These are phyloP conservation scores for Podospora australis DNA, from an alignment of 495 filamentous ascomycete species.

Conservation along the genomic window DNA sequence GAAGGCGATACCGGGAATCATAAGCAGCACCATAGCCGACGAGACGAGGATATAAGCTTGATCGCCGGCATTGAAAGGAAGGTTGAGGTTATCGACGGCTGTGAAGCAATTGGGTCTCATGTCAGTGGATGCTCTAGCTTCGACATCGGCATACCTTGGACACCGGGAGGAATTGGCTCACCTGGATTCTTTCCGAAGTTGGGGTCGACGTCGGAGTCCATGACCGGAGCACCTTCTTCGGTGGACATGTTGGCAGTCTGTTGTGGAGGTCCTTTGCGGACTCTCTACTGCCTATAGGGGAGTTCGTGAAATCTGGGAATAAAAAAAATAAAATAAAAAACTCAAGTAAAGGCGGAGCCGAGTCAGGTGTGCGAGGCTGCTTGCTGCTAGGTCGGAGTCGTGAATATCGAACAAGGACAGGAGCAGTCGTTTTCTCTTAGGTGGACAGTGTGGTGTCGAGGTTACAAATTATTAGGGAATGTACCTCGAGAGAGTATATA, in stretches of 20 bases:
- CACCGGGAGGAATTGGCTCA: constrained; percentile 5
- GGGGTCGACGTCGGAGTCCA: too few species aligned
- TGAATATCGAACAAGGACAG: too few species aligned
- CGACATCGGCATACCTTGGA: neutral
- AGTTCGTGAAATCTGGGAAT: neutral
- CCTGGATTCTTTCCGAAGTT: constrained; percentile 7
- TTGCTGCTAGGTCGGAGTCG: too few species aligned
- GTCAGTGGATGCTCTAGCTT: neutral
- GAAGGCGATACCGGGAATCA: constrained; percentile 93
- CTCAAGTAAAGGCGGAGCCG: too few species aligned
- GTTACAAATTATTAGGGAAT: neutral
- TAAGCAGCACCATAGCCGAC: constrained; percentile 91
- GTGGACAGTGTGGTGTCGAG: too few species aligned
- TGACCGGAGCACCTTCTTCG: constrained; percentile 1
- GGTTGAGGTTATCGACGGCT: constrained; percentile 72
- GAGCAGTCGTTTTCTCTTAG: too few species aligned
- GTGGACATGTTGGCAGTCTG: constrained; percentile 11
- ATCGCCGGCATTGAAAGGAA: constrained; percentile 58
- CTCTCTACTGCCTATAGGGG: neutral
- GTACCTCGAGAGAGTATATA: neutral
- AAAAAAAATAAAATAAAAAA: neutral
- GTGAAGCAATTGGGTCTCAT: neutral
- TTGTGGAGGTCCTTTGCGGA: neutral
- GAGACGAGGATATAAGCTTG: constrained; percentile 85
- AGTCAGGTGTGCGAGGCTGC: too few species aligned